These are phyloP conservation scores for Datisca glomerata DNA, from an alignment of 306 rosid genomes.

Conservation along the genomic window DNA sequence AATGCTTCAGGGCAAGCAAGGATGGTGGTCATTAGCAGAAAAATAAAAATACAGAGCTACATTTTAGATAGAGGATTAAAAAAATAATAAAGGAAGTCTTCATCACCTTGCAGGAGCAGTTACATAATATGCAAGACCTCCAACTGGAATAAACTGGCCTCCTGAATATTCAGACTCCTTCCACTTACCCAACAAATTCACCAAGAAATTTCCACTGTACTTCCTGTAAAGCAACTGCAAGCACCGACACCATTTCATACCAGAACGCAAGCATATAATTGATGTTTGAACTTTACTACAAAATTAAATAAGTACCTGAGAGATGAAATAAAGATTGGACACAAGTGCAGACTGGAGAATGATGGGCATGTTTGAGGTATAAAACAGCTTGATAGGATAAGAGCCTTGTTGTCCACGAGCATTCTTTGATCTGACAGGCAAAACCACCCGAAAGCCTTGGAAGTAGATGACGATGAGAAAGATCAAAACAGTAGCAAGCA, in stretches of 20 bases:
- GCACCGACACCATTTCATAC: too few species aligned
- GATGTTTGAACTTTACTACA: too few species aligned
- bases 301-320: slow-evolving; percentile 19
- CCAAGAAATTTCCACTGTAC: slow-evolving; percentile 14
- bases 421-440: slow-evolving; percentile 50
- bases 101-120: slow-evolving; percentile 21
- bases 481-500: slow-evolving; percentile 43
- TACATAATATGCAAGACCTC: slow-evolving; percentile 18
- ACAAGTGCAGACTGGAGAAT: slow-evolving; percentile 55
- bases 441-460: slow-evolving; percentile 46
- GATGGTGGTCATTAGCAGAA: too few species aligned
- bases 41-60: not conserved
- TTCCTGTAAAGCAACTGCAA: slow-evolving; percentile 22
- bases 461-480: slow-evolving; percentile 44
- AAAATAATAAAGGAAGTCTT: not conserved
- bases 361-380: slow-evolving; percentile 56
- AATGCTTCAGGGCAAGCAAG: too few species aligned
- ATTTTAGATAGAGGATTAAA: too few species aligned
- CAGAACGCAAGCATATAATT: too few species aligned
- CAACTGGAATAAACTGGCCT: slow-evolving; percentile 12
- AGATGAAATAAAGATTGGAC: slow-evolving; percentile 37
- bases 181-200: slow-evolving; percentile 17
- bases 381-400: slow-evolving; percentile 44
- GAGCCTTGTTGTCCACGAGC: slow-evolving; percentile 46
- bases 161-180: slow-evolving; percentile 21